phyloP scores from a whole-genome alignment of 148 eudicot genomes.

The Chenopodium formosanum region DNA sequence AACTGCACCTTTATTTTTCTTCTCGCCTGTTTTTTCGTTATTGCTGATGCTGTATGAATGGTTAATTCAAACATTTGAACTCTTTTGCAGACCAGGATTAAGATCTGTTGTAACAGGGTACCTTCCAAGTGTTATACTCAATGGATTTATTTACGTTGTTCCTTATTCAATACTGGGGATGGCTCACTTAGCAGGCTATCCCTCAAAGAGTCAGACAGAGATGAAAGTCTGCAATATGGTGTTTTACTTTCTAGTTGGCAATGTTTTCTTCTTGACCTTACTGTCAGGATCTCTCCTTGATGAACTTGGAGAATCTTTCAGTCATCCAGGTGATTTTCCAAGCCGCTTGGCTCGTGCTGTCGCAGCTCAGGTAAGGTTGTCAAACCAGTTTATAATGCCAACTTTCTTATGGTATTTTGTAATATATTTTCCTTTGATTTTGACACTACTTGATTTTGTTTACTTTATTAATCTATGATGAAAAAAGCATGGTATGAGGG shows the following conservation, averaged over 20 bases:
- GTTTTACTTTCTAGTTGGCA: slow-evolving; percentile 84
- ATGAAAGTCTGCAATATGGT: slow-evolving; percentile 84
- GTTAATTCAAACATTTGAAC: slow-evolving; percentile 4
- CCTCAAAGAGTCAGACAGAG: slow-evolving; percentile 70
- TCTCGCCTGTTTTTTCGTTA: not conserved
- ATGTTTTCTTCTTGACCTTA: slow-evolving; percentile 82
- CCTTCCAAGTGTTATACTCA: slow-evolving; percentile 84
- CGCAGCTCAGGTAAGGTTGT: slow-evolving; percentile 66
- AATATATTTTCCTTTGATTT: not conserved
- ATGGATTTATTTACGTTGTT: slow-evolving; percentile 68
- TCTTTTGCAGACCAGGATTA: slow-evolving; percentile 71
- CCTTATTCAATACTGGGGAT: slow-evolving; percentile 83
- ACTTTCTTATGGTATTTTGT: not conserved
- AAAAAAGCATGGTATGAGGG: not conserved
- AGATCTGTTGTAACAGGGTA: slow-evolving; percentile 77
- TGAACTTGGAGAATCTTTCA: slow-evolving; percentile 76
- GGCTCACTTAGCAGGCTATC: slow-evolving; percentile 70
- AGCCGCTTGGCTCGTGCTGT: slow-evolving; percentile 84
- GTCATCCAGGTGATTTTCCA: slow-evolving; percentile 70
- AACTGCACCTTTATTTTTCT: not conserved
- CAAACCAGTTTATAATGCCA: not conserved
- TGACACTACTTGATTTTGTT: not conserved
- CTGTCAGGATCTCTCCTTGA: slow-evolving; percentile 89
- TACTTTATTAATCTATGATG: not conserved
- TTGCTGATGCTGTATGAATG: not conserved